Conservation (phyloP, 352 stramenopile genomes). For the Phytophthora fragariae region DNA sequence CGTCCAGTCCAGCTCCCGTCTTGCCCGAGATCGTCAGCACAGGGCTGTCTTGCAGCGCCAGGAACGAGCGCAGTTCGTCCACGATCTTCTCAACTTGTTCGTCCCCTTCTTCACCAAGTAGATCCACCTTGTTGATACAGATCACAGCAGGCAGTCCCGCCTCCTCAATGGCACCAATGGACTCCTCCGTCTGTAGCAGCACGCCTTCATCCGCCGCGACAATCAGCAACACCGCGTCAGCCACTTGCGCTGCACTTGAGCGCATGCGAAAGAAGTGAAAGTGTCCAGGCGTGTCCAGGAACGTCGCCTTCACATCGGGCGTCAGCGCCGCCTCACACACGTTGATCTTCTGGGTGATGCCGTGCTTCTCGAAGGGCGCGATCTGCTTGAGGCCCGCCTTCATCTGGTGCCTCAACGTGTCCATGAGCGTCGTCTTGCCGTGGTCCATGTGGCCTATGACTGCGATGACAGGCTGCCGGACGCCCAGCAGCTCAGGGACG, state of each 20-base stretch:
- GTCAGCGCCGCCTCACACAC: slow-evolving; percentile 95
- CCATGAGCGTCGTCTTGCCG: slow-evolving; percentile 99
- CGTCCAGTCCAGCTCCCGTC: slow-evolving; percentile 60
- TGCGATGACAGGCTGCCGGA: slow-evolving; percentile 96
- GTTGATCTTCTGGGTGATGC: slow-evolving; percentile 99
- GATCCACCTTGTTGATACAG: slow-evolving; percentile 92
- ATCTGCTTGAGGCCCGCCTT: slow-evolving; percentile 65
- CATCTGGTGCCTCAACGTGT: slow-evolving; percentile 89
- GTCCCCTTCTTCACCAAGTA: slow-evolving; percentile 40
- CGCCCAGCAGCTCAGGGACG: slow-evolving; percentile 26
- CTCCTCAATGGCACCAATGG: slow-evolving; percentile 90
- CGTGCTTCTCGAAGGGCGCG: slow-evolving; percentile 94
- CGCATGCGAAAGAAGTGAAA: slow-evolving; percentile 99
- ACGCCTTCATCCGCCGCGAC: slow-evolving; percentile 99
- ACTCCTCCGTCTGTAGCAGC: slow-evolving; percentile 98
- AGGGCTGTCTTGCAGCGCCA: slow-evolving; percentile 78
- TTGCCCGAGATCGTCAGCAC: slow-evolving; percentile 85
- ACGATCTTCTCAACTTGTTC: slow-evolving; percentile 56
- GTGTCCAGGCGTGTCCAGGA: slow-evolving; percentile 99
- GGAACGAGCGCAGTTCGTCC: slow-evolving; percentile 76
- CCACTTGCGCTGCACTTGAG: slow-evolving; percentile 95
- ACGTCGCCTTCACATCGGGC: slow-evolving; percentile 84
- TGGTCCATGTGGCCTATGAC: slow-evolving; percentile 99
- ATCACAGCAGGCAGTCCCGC: slow-evolving; percentile 74
- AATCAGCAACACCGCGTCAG: slow-evolving; percentile 97